phyloP scores from a whole-genome alignment of 2,329 filamentous ascomycete genomes.

The Aurifilum marmelostoma region DNA sequence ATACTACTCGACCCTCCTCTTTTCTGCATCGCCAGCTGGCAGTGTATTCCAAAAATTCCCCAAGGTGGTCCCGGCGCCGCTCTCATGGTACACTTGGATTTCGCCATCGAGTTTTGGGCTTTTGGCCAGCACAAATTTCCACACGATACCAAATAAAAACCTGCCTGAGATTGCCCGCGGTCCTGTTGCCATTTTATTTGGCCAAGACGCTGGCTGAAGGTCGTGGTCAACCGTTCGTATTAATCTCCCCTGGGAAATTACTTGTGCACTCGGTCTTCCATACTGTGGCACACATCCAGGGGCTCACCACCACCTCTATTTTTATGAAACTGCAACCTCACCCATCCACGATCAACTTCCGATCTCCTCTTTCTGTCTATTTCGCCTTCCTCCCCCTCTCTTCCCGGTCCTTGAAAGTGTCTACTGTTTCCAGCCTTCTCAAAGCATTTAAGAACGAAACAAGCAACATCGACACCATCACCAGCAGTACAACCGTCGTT shows the following conservation, averaged over 20 bases:
- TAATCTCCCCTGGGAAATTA: constrained; percentile 19
- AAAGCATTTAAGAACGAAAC: background rate
- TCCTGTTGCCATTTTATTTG: background rate
- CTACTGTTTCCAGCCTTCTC: background rate
- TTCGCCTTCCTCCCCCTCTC: background rate
- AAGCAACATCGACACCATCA: background rate
- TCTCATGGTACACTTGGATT: background rate
- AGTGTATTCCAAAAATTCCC: background rate
- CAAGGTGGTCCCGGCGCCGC: constrained; percentile 1
- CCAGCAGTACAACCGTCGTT: no score
- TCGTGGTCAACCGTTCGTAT: background rate
- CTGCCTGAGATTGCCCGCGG: constrained; percentile 4
- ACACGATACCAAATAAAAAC: background rate
- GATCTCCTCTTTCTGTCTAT: background rate
- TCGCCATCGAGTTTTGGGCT: background rate
- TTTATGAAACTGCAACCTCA: constrained; percentile 4
- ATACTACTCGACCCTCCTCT: background rate
- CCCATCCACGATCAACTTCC: background rate
- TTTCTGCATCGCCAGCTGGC: constrained; percentile 13
- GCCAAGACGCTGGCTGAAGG: constrained; percentile 5
- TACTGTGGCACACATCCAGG: background rate
- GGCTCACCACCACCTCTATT: background rate
- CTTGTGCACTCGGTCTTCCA: background rate
- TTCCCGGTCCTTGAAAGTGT: no score
- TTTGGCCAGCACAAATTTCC: background rate